A percentile compares a stretch with the other conserved stretches of the same genome.
Conservation (phyloP, 2,329 filamentous ascomycete genomes). For the Alternaria sp. region DNA sequence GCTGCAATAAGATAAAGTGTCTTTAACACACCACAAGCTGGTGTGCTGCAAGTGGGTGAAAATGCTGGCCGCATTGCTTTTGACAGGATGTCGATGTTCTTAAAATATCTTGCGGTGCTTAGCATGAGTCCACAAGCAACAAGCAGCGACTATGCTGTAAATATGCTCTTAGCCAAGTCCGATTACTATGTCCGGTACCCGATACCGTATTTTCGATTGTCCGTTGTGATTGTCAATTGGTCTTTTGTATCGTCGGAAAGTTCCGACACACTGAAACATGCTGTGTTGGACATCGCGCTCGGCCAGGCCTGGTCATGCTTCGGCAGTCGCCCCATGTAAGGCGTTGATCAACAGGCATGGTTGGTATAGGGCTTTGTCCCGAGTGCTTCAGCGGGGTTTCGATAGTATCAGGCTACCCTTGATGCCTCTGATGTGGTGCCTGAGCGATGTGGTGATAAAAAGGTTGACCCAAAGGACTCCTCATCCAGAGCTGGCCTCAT, state of each 20-base stretch:
- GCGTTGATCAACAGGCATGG: not conserved
- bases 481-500: conserved; percentile 18
- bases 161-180: not conserved
- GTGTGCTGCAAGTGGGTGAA: not conserved
- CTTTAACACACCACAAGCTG: not conserved
- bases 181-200: not conserved
- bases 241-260: not conserved
- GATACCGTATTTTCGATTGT: not conserved
- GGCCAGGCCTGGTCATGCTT: not conserved
- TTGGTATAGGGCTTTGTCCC: conserved; percentile 3
- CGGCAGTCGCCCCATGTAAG: conserved; percentile 5
- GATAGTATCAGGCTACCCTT: conserved; percentile 11
- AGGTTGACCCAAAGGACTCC: not conserved
- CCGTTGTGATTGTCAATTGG: not conserved
- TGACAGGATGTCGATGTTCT: not conserved
- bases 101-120: not conserved
- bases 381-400: conserved; percentile 24
- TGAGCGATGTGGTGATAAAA: conserved; percentile 14
- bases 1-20: not conserved
- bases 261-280: conserved; percentile 20
- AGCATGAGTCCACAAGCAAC: not conserved
- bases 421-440: conserved; percentile 3
- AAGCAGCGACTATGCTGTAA: not conserved
- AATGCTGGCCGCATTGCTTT: not conserved
- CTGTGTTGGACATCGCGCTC: conserved; percentile 10